Evolutionary conservation across 2,329 filamentous ascomycete species (phyloP).

Genomic region (Aspergillus hiratsukae): DNA sequence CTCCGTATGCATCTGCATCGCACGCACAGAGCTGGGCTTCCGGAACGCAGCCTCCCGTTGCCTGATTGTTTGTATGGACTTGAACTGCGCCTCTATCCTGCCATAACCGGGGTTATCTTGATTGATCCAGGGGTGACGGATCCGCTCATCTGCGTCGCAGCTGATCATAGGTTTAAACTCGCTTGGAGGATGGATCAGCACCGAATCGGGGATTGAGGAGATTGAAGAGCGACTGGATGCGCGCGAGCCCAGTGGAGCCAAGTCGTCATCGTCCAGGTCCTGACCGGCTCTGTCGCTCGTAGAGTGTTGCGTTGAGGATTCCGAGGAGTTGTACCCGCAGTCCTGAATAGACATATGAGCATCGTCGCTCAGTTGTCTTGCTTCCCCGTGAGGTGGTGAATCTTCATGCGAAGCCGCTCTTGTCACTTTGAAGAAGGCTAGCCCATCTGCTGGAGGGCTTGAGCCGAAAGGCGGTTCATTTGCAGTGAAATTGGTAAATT

Average conservation of each 20-base stretch:
- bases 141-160: constrained; percentile 17
- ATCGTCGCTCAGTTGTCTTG: constrained; percentile 12
- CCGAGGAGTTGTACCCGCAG: constrained; percentile 31
- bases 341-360: constrained; percentile 19
- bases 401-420: background rate
- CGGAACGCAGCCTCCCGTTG: constrained; percentile 38
- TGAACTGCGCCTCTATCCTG: constrained; percentile 17
- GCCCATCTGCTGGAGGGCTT: background rate
- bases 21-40: constrained; percentile 43
- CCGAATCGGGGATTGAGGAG: constrained; percentile 38
- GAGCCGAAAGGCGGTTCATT: background rate
- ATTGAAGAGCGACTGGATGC: constrained; percentile 39
- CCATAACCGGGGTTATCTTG: constrained; percentile 6
- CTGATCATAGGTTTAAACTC: constrained; percentile 18
- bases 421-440: background rate
- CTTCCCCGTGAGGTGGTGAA: constrained; percentile 5
- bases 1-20: constrained; percentile 42
- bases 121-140: constrained; percentile 16
- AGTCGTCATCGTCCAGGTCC: constrained; percentile 25
- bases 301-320: constrained; percentile 29
- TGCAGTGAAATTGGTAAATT: background rate
- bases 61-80: constrained; percentile 24
- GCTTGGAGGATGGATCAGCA: constrained; percentile 30
- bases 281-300: constrained; percentile 22
- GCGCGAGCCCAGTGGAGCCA: constrained; percentile 22